phyloP scores from a whole-genome alignment of 768 basidiomycete genomes.

The Amylocystis lapponica region DNA sequence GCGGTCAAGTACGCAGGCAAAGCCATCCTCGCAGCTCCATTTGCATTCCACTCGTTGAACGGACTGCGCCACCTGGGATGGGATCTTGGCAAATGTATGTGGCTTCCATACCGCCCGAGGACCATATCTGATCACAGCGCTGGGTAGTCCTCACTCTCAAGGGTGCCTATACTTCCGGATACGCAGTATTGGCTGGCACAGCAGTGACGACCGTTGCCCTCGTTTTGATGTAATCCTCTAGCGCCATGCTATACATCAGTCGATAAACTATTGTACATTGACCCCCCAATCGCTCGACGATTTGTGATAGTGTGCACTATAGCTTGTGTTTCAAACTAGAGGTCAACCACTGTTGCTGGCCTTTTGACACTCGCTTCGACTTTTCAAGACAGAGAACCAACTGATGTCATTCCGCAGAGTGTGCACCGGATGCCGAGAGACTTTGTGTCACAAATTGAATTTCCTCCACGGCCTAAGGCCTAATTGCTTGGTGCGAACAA shows the following conservation, averaged over 20 bases:
- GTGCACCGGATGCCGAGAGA: too few species aligned
- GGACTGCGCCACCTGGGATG: conserved; percentile 87
- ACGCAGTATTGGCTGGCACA: conserved; percentile 77
- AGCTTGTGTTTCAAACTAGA: too few species aligned
- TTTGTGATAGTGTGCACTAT: neutral
- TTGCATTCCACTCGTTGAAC: conserved; percentile 88
- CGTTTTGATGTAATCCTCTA: conserved; percentile 36
- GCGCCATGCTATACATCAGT: neutral
- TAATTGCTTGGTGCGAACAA: too few species aligned
- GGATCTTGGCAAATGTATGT: conserved; percentile 87
- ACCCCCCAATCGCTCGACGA: neutral
- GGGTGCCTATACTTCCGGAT: conserved; percentile 75
- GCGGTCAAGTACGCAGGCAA: conserved; percentile 75
- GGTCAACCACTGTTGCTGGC: neutral
- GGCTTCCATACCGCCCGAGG: neutral
- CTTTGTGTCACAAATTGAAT: too few species aligned
- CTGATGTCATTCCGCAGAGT: too few species aligned
- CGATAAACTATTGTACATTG: neutral
- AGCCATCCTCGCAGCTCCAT: conserved; percentile 75
- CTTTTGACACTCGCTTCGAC: neutral
- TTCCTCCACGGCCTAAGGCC: too few species aligned
- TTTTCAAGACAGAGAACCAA: neutral
- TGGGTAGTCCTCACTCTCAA: conserved; percentile 70
- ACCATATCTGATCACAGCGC: neutral
- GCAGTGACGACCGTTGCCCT: conserved; percentile 70